Evolutionary conservation across 2,329 filamentous ascomycete species (phyloP), one percentile per base, ranked within the genome.

Genomic region (Ceratocystis albifundus): DNA sequence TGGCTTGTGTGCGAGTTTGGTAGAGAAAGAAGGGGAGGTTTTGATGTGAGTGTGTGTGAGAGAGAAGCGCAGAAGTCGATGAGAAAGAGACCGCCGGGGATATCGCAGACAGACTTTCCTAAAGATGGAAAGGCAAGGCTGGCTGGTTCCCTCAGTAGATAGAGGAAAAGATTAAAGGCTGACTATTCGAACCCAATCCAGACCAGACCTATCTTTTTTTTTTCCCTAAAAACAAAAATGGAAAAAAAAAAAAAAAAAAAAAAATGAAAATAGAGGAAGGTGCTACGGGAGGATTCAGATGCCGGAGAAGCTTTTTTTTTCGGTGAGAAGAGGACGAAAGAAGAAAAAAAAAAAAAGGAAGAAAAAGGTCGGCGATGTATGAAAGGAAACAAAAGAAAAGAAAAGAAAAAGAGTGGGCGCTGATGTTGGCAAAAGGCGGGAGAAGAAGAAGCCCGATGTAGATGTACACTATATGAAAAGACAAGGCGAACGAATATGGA

Each of bases 241-340:
- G 17, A 61, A 53, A 67, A 67, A 62, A 66, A n/a, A n/a, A n/a
- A n/a, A n/a, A n/a, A n/a, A n/a, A n/a, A n/a, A n/a, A n/a, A n/a
- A n/a, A n/a, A n/a, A n/a, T n/a, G 69, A 62, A 32, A 28, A 66
- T 64, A 67, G 25, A 53, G 30, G 20, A 64, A 64, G 48, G 25
- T 44, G 61, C 61, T 20, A 46, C 30, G 45, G 36, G 12, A 64
- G 62, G 62, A 36, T 46, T 32, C 32, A 44, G 8, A 46, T 62
- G 61, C 61, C 61, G 61, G 28, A 30, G 20, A 53, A 20, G 36
- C 36, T 41, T 45, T 15, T 17, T 22, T n/a, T 30, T 22, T 30
- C 46, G 53, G 20, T 15, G 8, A 65, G 44, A 65, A 45, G 36
- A 66, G 44, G 8, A 53, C 8, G 55, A 61, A 63, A n/a, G 8